Conservation (phyloP, 73 alveolate genomes). For the Symbiodinium pilosum region DNA sequence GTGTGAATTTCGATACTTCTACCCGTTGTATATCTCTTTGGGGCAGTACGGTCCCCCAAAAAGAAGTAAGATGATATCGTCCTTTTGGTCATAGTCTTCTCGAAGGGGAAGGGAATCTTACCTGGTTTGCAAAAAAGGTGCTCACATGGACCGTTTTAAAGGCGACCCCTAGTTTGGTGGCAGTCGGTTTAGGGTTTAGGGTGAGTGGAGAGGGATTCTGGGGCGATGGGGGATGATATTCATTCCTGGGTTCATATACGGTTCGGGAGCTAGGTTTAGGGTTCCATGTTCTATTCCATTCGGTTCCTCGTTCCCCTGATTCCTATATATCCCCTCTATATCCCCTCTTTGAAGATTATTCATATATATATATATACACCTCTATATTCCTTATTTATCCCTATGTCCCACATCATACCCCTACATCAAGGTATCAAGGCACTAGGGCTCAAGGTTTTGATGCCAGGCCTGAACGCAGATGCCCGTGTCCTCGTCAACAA, state of each 20-base stretch:
- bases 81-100: background rate
- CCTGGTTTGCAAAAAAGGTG: no score
- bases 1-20: no score
- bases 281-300: background rate
- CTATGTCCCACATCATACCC: background rate
- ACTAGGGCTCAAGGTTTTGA: background rate
- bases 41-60: no score
- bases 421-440: background rate
- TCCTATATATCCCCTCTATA: background rate
- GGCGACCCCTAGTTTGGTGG: no score
- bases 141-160: no score
- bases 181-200: no score
- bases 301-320: background rate
- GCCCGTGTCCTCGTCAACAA: slow-evolving; percentile 97
- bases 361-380: background rate
- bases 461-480: slow-evolving; percentile 98
- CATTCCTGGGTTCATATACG: background rate
- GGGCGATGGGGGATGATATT: background rate
- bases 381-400: background rate
- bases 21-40: no score
- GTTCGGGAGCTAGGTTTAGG: background rate
- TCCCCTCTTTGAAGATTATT: background rate
- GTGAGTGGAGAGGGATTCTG: background rate
- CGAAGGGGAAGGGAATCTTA: background rate
- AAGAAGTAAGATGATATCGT: no score